Conservation (phyloP, 208 protist species). For the Entamoeba histolytica region DNA sequence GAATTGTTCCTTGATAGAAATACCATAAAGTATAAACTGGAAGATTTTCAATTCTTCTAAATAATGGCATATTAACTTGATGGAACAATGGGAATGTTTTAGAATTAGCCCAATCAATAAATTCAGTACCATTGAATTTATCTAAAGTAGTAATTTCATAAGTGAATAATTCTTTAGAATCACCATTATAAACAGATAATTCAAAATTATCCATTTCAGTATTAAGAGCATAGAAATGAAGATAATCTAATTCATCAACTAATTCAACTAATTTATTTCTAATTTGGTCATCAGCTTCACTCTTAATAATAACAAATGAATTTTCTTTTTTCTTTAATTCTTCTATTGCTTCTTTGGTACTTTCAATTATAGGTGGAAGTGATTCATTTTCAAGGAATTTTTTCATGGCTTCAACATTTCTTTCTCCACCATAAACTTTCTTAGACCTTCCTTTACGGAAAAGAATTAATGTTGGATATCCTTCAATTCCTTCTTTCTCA, state of each 20-base stretch:
- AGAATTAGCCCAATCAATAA: background rate
- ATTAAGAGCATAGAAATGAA: background rate
- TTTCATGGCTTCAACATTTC: background rate
- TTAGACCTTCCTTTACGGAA: background rate
- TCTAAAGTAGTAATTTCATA: background rate
- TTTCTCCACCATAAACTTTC: background rate
- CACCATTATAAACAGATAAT: background rate
- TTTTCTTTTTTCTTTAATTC: background rate
- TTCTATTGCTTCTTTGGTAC: background rate
- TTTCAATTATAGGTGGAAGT: background rate
- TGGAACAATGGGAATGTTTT: background rate
- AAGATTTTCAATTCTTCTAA: background rate
- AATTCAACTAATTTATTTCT: background rate
- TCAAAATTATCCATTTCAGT: background rate
- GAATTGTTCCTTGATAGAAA: background rate
- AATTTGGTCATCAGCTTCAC: background rate
- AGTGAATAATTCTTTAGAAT: background rate
- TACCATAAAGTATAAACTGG: background rate
- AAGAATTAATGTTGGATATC: slow-evolving; percentile 7
- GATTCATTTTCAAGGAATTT: background rate
- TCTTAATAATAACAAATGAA: background rate
- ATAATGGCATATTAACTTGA: background rate
- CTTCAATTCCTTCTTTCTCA: background rate
- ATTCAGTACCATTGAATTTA: background rate
- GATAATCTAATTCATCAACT: background rate